Evolutionary conservation across 257 asterid genomes (phyloP), one percentile per base, ranked within the genome.

Genomic region (Forsythia suspensa): DNA sequence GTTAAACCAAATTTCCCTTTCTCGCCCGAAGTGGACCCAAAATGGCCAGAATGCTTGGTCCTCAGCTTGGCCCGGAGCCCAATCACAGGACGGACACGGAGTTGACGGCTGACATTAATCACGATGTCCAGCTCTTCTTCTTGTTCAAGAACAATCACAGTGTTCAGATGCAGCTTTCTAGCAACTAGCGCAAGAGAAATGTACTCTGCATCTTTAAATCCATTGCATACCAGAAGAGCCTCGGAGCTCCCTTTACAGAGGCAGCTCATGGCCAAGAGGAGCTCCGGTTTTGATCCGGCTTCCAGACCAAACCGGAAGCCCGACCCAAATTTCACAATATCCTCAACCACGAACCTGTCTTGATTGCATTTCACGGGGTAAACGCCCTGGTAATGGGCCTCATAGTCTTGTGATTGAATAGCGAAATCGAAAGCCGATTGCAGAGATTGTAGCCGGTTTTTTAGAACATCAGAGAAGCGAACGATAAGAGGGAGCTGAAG

Each of bases 1-100:
- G 94, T 96, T 29, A 96, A 86, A 38, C 99, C 99, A 63, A 96
- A 96, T 48, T 96, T 96, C 1, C 99, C 98, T 74, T 91, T 96
- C 89, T 96, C 99, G 0, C 99, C 98, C 0, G 99, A 96, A 15
- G 99, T 96, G 11, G 99, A 92, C n/a, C 99, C 99, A 4, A 96
- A 96, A 82, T 96, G 99, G 13, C 99, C 98, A 0, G 95, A 76
- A 76, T 96, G 99, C 86, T 88, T 94, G 13, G 98, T 96, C 84
- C 98, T 89, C 74, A 96, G 90, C 94, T 96, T 94, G 29, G 99
- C 98, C 65, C 98, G 90, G 24, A 91, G 71, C 8, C 98, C 99
- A 57, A 96, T 87, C 2, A 96, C 95, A 52, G 99, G 99, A 12
- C 91, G 90, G 73, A 94, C 92, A 4, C 84, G 90, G 16, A 94